phyloP scores from a whole-genome alignment of 208 protist genomes.

The Paratrypanosoma confusum region DNA sequence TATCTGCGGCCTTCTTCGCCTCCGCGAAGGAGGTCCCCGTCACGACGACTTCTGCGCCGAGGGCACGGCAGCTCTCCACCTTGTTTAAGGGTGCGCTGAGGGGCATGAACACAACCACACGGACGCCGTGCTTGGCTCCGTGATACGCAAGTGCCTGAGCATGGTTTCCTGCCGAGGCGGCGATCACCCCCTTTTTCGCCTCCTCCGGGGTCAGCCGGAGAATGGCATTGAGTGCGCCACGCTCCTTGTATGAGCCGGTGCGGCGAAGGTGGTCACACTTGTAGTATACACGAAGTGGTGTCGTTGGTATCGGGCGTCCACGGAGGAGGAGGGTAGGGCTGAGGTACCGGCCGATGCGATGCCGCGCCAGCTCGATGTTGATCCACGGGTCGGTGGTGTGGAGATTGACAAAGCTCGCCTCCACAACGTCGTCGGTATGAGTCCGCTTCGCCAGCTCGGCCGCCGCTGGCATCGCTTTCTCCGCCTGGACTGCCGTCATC shows the following conservation, averaged over 20 bases:
- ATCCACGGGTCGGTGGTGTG: constrained; percentile 22
- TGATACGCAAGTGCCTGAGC: constrained; percentile 84
- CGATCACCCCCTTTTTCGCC: constrained; percentile 63
- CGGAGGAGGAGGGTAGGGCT: constrained; percentile 22
- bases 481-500: not conserved
- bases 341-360: constrained; percentile 24
- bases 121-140: constrained; percentile 65
- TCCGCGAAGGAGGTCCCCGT: constrained; percentile 64
- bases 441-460: no score
- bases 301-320: constrained; percentile 23
- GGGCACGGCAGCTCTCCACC: constrained; percentile 50
- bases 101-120: constrained; percentile 89
- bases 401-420: constrained; percentile 2
- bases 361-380: constrained; percentile 27
- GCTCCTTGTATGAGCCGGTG: constrained; percentile 85
- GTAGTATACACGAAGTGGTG: constrained; percentile 25
- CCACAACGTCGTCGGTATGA: not conserved
- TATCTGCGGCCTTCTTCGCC: constrained; percentile 43
- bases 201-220: constrained; percentile 49
- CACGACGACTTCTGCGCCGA: constrained; percentile 68
- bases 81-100: constrained; percentile 72
- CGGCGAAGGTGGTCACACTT: constrained; percentile 66
- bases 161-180: constrained; percentile 82
- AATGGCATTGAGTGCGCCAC: constrained; percentile 83
- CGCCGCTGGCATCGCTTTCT: not conserved